Evolutionary conservation across 163 green algal genomes (phyloP), one percentile per base, ranked within the genome.

Genomic region (Volvox carteri): DNA sequence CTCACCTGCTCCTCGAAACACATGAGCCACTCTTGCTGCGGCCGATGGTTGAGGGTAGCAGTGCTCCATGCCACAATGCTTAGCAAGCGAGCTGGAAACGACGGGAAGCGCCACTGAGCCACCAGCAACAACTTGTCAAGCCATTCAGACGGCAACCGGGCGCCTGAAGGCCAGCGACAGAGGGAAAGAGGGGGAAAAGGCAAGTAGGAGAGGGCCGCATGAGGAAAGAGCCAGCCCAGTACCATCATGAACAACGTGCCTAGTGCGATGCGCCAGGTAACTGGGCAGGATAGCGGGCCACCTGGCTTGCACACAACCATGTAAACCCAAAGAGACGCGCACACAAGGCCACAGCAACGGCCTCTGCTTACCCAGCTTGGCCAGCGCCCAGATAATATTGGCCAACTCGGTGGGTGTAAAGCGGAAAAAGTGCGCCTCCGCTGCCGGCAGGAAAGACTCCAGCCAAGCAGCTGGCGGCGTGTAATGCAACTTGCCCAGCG

Each of bases 371-470:
- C 81, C 91, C 21, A 94, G 88, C 75, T 92, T 92, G 25, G 91
- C 91, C 8, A 94, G 70, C 21, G 91, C 91, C 91, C 91, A 94
- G 16, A 94, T 85, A n/a, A 92, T 89, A 75, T 94, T 94, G 54
- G 83, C 46, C 48, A 94, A 89, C 65, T 94, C 91, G 0, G 86
- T 85, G 35, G 91, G 91, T n/a, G 88, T 72, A 80, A 94, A 90
- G 72, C 88, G 80, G 86, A 94, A 94, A 42, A 93, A 92, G 33
- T 75, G 72, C 14, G 84, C 42, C 88, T 92, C 81, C 39, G 84
- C 84, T 25, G 89, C 89, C 23, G 42, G 42, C 52, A 92, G 54
- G 68, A 88, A 92, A 7, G 56, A 56, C 54, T 74, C 65, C 14
- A 92, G 77, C 89, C 89, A 92, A 0, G 62, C 67, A 2, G 44